These are phyloP conservation scores for Sclerotiophoma versabilis DNA, from an alignment of 2,329 filamentous ascomycete species.

Conservation along the genomic window DNA sequence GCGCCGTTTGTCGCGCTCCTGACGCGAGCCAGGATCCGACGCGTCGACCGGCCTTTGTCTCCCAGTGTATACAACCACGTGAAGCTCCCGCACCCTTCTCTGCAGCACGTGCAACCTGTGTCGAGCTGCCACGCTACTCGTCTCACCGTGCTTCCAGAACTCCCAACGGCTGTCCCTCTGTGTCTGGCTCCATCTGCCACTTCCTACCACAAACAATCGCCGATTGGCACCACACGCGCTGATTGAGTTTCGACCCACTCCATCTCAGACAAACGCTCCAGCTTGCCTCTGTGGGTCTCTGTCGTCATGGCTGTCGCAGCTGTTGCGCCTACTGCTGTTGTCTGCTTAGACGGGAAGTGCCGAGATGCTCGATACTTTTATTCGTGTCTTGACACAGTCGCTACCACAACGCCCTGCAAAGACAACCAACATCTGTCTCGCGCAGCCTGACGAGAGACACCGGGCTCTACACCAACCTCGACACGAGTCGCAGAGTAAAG, in stretches of 20 bases:
- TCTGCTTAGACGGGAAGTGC: background rate
- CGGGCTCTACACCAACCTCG: too few species aligned
- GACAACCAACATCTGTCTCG: background rate
- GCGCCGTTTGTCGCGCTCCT: constrained; percentile 20
- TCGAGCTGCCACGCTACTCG: constrained; percentile 7
- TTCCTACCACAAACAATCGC: constrained; percentile 7
- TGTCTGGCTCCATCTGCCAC: constrained; percentile 3
- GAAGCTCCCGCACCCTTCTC: too few species aligned
- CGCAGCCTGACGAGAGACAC: background rate
- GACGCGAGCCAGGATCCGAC: constrained; percentile 20
- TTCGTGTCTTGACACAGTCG: constrained; percentile 1
- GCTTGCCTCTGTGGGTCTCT: background rate
- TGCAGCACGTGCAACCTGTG: constrained; percentile 2
- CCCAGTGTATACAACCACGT: background rate
- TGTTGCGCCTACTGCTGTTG: background rate
- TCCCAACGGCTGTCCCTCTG: constrained; percentile 8
- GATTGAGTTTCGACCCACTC: constrained; percentile 4
- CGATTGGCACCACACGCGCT: constrained; percentile 1
- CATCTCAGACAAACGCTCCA: constrained; percentile 3
- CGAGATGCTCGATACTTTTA: background rate
- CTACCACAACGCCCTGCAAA: background rate
- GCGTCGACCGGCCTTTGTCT: background rate
- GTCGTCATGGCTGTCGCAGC: constrained; percentile 6
- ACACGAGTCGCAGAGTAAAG: background rate
- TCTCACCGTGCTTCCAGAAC: constrained; percentile 11